phyloP scores from a whole-genome alignment of 495 filamentous ascomycete genomes.

The Parmelia sp. region DNA sequence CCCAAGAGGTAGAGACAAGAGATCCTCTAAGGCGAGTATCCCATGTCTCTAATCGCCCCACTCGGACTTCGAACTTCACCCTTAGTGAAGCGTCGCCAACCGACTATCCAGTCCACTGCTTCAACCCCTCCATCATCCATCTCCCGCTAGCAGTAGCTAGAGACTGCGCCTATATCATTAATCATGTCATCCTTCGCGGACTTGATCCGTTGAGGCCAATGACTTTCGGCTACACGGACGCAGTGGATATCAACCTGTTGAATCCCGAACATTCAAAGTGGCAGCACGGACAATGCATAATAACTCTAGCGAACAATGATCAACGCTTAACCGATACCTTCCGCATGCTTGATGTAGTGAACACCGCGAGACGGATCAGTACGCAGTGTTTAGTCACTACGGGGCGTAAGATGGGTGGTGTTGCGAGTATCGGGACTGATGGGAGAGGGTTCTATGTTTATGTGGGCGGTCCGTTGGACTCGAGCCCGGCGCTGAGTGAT shows the following conservation, averaged over 20 bases:
- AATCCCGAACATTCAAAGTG: not conserved
- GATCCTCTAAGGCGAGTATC: not conserved
- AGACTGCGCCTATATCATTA: not conserved
- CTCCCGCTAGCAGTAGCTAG: not conserved
- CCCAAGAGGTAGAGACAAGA: not conserved
- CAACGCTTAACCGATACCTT: not conserved
- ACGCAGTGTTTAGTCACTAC: not conserved
- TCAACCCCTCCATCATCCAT: not conserved
- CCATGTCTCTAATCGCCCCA: not conserved
- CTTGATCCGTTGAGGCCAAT: not conserved
- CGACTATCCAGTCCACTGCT: not conserved
- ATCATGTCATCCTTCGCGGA: not conserved
- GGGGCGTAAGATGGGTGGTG: not conserved
- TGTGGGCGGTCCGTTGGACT: not conserved
- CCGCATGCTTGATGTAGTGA: not conserved
- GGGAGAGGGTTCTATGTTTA: not conserved
- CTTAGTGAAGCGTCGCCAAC: not conserved
- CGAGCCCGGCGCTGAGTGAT: not conserved
- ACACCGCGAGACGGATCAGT: not conserved
- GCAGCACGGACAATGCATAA: not conserved
- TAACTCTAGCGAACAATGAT: not conserved
- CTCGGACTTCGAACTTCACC: not conserved
- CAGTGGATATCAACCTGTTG: not conserved
- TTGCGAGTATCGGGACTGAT: not conserved
- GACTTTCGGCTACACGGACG: not conserved